Evolutionary conservation across 2,329 filamentous ascomycete species (phyloP).

Genomic region (Davidsoniella neocaledoniae): DNA sequence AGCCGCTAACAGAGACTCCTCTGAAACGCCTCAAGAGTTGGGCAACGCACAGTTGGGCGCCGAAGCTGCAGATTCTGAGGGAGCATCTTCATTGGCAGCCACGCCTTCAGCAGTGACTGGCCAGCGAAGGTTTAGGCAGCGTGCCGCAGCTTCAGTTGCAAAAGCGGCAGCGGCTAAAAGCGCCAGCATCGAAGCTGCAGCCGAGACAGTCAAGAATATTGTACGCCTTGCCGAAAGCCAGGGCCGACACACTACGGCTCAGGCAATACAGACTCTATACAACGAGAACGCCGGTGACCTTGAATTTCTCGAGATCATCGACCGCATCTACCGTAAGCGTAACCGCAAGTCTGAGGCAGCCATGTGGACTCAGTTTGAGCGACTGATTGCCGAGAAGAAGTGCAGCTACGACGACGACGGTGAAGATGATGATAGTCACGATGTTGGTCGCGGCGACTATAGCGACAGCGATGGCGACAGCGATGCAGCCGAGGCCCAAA

Average conservation of each 20-base stretch:
- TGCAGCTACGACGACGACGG: conserved; percentile 15
- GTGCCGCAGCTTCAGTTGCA: conserved; percentile 10
- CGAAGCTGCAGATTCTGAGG: neutral
- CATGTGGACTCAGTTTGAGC: conserved; percentile 33
- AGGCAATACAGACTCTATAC: conserved; percentile 42
- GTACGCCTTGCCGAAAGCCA: conserved; percentile 40
- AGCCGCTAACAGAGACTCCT: neutral
- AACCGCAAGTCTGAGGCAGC: conserved; percentile 39
- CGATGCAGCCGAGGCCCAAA: neutral
- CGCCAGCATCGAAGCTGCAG: conserved; percentile 7
- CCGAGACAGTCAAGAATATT: conserved; percentile 30
- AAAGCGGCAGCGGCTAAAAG: conserved; percentile 11
- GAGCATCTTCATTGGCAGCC: conserved; percentile 1
- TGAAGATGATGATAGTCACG: neutral
- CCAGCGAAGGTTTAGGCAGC: conserved; percentile 11
- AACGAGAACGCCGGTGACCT: conserved; percentile 37
- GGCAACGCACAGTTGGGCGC: too few species aligned
- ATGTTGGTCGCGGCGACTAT: neutral
- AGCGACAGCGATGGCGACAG: neutral
- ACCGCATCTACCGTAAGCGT: conserved; percentile 39
- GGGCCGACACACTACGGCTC: conserved; percentile 44
- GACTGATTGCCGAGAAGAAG: conserved; percentile 36
- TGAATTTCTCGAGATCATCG: conserved; percentile 38
- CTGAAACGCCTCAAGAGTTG: too few species aligned
- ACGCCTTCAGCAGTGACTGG: neutral